phyloP scores from a whole-genome alignment of 805 yeast species.

The Scheffersomyces ergatensis region DNA sequence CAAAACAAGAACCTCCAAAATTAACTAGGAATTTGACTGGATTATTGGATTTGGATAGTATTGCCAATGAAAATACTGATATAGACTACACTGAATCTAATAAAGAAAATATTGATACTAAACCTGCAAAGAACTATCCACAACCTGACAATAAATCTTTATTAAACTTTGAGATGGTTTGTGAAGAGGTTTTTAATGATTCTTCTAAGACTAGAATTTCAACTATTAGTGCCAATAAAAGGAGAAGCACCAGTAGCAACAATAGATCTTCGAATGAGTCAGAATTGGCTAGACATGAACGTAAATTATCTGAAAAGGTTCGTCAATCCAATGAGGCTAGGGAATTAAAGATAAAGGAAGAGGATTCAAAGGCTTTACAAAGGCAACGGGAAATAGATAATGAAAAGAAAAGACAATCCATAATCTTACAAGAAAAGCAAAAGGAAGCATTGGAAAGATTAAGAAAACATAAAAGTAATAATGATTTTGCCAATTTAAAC shows the following conservation, averaged over 20 bases:
- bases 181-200: conserved; percentile 30
- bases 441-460: conserved; percentile 25
- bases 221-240: not conserved
- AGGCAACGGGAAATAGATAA: conserved; percentile 3
- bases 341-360: conserved; percentile 15
- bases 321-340: conserved; percentile 18
- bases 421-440: conserved; percentile 23
- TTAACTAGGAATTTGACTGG: conserved; percentile 15
- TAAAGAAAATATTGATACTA: not conserved
- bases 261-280: not conserved
- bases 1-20: conserved; percentile 15
- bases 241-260: not conserved
- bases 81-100: not conserved
- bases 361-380: conserved; percentile 1
- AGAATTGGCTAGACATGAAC: conserved; percentile 10
- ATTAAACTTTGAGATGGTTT: conserved; percentile 26
- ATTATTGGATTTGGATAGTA: conserved; percentile 10
- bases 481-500: conserved; percentile 13
- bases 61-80: not conserved
- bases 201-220: not conserved
- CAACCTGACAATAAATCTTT: conserved; percentile 20
- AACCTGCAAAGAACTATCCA: not conserved
- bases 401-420: conserved; percentile 15
- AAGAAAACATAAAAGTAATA: conserved; percentile 12
- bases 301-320: conserved; percentile 18